Conservation (phyloP, 2,329 filamentous ascomycete genomes). For the Aureobasidium sp. region DNA sequence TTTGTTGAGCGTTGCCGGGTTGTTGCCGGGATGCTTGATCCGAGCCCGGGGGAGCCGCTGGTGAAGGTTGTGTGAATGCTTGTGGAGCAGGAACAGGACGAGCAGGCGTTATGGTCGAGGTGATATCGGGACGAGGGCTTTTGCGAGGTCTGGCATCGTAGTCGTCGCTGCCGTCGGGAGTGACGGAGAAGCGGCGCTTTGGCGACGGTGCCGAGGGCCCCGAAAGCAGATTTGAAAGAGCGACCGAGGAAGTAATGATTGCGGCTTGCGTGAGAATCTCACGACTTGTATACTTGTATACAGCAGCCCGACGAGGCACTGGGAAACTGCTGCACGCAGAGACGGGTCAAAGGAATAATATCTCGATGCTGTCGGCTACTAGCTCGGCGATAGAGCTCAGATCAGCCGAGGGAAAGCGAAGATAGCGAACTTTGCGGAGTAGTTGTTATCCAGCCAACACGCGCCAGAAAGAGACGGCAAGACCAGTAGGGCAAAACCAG, state of each 20-base stretch:
- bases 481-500: background rate
- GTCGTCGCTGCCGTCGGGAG: constrained; percentile 8
- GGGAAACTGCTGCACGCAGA: background rate
- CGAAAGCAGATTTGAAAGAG: constrained; percentile 10
- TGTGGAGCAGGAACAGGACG: background rate
- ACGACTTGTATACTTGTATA: constrained; percentile 10
- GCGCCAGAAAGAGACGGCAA: background rate
- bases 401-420: constrained; percentile 11
- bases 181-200: constrained; percentile 10
- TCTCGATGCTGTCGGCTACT: constrained; percentile 1
- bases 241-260: constrained; percentile 12
- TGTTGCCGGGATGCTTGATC: background rate
- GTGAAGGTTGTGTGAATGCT: background rate
- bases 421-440: constrained; percentile 6
- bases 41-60: background rate
- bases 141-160: constrained; percentile 9
- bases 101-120: background rate
- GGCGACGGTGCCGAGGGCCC: constrained; percentile 9
- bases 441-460: background rate
- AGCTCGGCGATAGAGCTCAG: constrained; percentile 8
- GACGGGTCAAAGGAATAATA: constrained; percentile 9
- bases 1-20: constrained; percentile 1
- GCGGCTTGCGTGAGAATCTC: constrained; percentile 10
- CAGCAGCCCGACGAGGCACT: background rate
- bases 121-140: constrained; percentile 6